A percentile compares a stretch with the other conserved stretches of the same genome.
Evolutionary conservation across 495 filamentous ascomycete genomes (phyloP).

Genomic region (Ramalina peruviana): DNA sequence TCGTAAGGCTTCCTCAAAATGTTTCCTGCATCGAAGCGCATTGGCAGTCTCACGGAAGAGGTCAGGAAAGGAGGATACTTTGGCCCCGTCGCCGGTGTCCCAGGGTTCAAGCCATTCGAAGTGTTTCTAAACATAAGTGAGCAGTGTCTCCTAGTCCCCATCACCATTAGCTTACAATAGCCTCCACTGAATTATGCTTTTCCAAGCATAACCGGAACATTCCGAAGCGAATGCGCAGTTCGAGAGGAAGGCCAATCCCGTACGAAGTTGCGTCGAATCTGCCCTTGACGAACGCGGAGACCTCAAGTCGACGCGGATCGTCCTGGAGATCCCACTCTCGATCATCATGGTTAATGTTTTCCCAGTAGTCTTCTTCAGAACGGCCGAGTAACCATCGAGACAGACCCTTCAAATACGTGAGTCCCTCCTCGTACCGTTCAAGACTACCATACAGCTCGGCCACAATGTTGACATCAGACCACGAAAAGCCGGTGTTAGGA

Average conservation of each 20-base stretch:
- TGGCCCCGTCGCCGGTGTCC: conserved; percentile 31
- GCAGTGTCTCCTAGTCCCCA: conserved; percentile 4
- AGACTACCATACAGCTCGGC: conserved; percentile 59
- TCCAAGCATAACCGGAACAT: conserved; percentile 61
- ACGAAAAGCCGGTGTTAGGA: conserved; percentile 46
- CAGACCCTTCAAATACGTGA: conserved; percentile 51
- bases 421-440: conserved; percentile 45
- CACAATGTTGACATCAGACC: conserved; percentile 76
- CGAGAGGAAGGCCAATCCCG: conserved; percentile 62
- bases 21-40: conserved; percentile 42
- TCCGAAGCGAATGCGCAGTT: conserved; percentile 76
- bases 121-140: conserved; percentile 32
- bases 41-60: conserved; percentile 62
- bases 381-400: conserved; percentile 75
- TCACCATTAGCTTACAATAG: conserved; percentile 40
- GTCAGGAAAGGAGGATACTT: conserved; percentile 52
- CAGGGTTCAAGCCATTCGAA: conserved; percentile 52
- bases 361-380: conserved; percentile 63
- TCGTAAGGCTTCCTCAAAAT: conserved; percentile 48
- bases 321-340: conserved; percentile 80
- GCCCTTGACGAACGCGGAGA: conserved; percentile 39
- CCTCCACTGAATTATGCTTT: conserved; percentile 50
- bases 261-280: conserved; percentile 47
- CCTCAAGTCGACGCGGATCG: conserved; percentile 45
- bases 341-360: conserved; percentile 61